Base-by-base conservation (phyloP, 148 eudicot genomes). In the Simmondsia chinensis region DNA sequence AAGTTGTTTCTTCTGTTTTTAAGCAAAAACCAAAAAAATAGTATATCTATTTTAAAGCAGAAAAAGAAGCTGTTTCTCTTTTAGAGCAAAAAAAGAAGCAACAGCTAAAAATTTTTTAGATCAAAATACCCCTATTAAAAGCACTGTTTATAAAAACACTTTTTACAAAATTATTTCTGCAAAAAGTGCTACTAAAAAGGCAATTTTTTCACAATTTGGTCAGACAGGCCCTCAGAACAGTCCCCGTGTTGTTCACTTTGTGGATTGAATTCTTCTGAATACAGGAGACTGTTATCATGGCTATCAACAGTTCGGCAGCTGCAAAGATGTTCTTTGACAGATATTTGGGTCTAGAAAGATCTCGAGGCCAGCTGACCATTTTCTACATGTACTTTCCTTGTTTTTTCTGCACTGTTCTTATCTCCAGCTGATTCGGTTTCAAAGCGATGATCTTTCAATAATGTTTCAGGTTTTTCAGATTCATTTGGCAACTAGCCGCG, bases 271-370 rank as follows among this genome's bases (percentile, higher is more conserved):
- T 33, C 9, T 9, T 50, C 14, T 20, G 32, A 18, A 35, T 56
- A 48, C 65, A 89, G 97, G 88, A 81, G 46, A 53, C 78, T 4
- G 74, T 79, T 17, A 63, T 91, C 25, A 46, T 76, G 36, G 85
- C 99, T 36, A 68, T 86, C 41, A 91, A 85, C 63, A 59, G 83
- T 55, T 74, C 86, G 33, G 46, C 60, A 56, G 77, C 94, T 38
- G 81, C 94, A 50, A 57, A 60, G 21, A 47, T 50, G 52, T 59
- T 54, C 30, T 79, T 76, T 65, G 68, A 49, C 61, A 66, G 63
- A 58, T 30, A 59, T 46, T 20, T 55, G 35, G 42, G 39, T 21
- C 26, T 72, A 18, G 14, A 59, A 32, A 59, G 56, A 54, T 58
- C 70, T 11, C 33, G 42, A 18, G 18, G 33, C 24, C 57, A 10